Evolutionary conservation across 2,329 filamentous ascomycete genomes (phyloP), one percentile per base, ranked within the genome.

Genomic region (Fusarium multiceps): DNA sequence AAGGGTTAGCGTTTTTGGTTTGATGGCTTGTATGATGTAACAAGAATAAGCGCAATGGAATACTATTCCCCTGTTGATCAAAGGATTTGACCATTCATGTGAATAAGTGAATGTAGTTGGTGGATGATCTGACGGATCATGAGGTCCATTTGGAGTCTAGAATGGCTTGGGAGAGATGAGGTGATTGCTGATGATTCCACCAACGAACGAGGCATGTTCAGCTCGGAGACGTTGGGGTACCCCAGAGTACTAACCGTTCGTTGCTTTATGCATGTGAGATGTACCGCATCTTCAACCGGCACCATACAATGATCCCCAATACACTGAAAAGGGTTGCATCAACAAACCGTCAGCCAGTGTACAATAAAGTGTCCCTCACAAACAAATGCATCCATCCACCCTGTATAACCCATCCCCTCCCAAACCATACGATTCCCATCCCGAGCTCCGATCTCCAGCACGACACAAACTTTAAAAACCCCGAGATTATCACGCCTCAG

Each of bases 81-180:
- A 25, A 57, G 18, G 7, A 20, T 48, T 48, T 42, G 46, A 34
- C 37, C 11, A 13, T 57, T 59, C 37, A 42, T 59, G 60, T 64
- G 40, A 65, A 37, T 21, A 50, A n/a, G 41, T 30, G 28, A 46
- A 46, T 49, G 12, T 20, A 28, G 37, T 65, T 65, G 53, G 60
- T 59, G 62, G 43, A 66, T 66, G 61, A 66, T 49, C 43, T 61
- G 55, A 66, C 28, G 21, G 21, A 28, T 59, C 61, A 65, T 30
- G 53, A 28, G 62, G 21, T 41, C 61, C 13, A 50, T 34, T 25
- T 14, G 10, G 4, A 21, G 60, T 37, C 45, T 65, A 23, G 60
- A 65, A 43, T 59, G 18, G n/a, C 14, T 30, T n/a, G 14, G 13
- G 37, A 16, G 27, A 57, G 28, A 47, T 57, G 34, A 30, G 48